Evolutionary conservation across 306 rosid genomes (phyloP), one percentile per base, ranked within the genome.

Genomic region (Prunus mume): DNA sequence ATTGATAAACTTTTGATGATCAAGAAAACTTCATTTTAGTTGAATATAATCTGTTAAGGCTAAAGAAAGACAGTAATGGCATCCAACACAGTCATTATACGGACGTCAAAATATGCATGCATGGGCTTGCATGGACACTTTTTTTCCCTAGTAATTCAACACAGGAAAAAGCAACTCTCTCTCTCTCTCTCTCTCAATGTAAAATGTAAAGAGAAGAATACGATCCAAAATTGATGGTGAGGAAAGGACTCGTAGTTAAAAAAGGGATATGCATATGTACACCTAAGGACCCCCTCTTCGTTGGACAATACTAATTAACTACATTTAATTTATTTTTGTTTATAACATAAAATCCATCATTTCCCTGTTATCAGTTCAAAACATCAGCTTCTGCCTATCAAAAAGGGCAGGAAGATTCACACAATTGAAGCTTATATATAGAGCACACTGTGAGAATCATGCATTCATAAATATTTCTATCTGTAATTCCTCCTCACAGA

Each of bases 301-400:
- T 66, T 41, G 27, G 50, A 66, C 32, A 66, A 41, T 43, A 66
- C 52, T 41, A 65, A 65, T 41, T 67, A 46, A 67, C 28, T 56
- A 20, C 12, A 56, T 20, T 20, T 13, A 56, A 20, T 56, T 24
- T 56, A 56, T 4, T 56, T 3, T 20, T 1, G 1, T 55, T 19
- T 9, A 5, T 32, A 27, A 56, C 61, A 56, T 56, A 19, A 56
- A 20, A 12, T 56, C 0, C 2, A 56, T 56, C 0, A 5, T 67
- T 7, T 41, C n/a, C 18, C 4, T 24, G 1, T 67, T 67, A 22
- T 43, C 52, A n/a, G 1, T 67, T 46, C 17, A 20, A 43, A 41
- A 13, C 12, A 12, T 67, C 28, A 24, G 32, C 71, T 67, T 9
- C n/a, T n/a, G 2, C 67, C 14, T 74, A 22, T 22, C 41, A 34